These are phyloP conservation scores for Aschersonia sp. DNA, from an alignment of 2,329 filamentous ascomycete genomes.

Conservation along the genomic window DNA sequence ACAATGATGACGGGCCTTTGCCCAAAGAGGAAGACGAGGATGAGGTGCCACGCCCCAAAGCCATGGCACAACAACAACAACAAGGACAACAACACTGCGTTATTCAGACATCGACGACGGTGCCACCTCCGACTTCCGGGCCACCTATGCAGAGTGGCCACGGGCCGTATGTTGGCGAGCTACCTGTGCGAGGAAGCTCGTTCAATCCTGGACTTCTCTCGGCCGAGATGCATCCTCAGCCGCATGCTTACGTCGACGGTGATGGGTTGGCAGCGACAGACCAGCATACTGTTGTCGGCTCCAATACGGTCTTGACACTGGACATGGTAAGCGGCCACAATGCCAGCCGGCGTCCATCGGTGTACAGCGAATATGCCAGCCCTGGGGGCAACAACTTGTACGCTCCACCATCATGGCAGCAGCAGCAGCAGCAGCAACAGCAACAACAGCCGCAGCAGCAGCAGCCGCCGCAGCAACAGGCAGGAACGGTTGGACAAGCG, in stretches of 20 bases:
- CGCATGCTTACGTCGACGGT: conserved; percentile 25
- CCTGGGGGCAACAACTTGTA: conserved; percentile 25
- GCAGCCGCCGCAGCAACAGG: conserved; percentile 16
- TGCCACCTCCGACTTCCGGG: conserved; percentile 17
- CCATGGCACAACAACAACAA: conserved; percentile 11
- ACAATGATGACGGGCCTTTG: conserved; percentile 27
- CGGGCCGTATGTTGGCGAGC: conserved; percentile 23
- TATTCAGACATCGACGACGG: conserved; percentile 18
- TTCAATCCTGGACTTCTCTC: conserved; percentile 25
- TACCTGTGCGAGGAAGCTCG: conserved; percentile 27
- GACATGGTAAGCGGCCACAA: conserved; percentile 33
- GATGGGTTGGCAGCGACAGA: conserved; percentile 18
- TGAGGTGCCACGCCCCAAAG: conserved; percentile 20
- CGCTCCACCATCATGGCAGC: conserved; percentile 9
- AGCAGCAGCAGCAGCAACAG: too few species aligned
- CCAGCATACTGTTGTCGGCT: conserved; percentile 18
- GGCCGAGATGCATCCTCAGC: conserved; percentile 25
- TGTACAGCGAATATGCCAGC: conserved; percentile 30
- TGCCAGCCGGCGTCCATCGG: conserved; percentile 28
- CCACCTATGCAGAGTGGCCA: conserved; percentile 16
- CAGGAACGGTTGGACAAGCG: conserved; percentile 22
- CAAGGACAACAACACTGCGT: conserved; percentile 14
- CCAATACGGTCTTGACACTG: conserved; percentile 21
- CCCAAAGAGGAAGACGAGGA: conserved; percentile 28
- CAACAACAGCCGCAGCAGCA: too few species aligned